Base-by-base conservation (phyloP, 257 asterid genomes). In the Solanum sitiens region DNA sequence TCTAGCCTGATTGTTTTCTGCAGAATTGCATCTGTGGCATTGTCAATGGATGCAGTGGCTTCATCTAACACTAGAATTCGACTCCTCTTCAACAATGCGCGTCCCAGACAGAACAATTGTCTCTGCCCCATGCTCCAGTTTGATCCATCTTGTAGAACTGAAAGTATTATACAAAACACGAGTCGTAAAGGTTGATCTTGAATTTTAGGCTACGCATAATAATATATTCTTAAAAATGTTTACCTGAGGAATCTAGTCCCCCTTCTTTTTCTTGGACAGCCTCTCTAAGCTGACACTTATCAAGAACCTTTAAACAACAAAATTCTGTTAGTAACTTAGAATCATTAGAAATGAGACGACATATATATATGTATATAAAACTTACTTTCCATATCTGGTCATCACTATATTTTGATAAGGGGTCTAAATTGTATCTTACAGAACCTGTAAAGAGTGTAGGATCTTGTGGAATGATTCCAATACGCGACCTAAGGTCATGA, bases 31-130 rank as follows among this genome's bases (percentile, higher is more conserved):
- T 87, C 89, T 4, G 89, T 87, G 12, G 86, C 71, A 42, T 85
- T 80, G 45, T 87, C 89, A 56, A 87, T 86, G 20, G 89, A 87
- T 45, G 89, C 89, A 27, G 89, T 87, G 2, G 89, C 89, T 61
- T 87, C 89, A 53, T 87, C 89, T 1, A 87, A 56, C 3, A 87
- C 86, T 77, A 87, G 50, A 84, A 65, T 84, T 44, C 25, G 14
- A 25, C 79, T 65, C 2, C 59, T 84, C 27, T 65, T 84, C 40
- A 65, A 44, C 11, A 84, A 16, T 9, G 61, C 65, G 8, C 42
- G 87, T 61, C 63, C 87, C 2, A 84, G 79, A 84, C 87, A 65
- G 37, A 84, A 65, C 44, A 84, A 30, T 65, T 84, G 87, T n/a
- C 87, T 27, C 63, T 84, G 87, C 6, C 79, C 87, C 79, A 65